Conservation (phyloP, 805 yeast genomes). For the Ogataea angusta region DNA sequence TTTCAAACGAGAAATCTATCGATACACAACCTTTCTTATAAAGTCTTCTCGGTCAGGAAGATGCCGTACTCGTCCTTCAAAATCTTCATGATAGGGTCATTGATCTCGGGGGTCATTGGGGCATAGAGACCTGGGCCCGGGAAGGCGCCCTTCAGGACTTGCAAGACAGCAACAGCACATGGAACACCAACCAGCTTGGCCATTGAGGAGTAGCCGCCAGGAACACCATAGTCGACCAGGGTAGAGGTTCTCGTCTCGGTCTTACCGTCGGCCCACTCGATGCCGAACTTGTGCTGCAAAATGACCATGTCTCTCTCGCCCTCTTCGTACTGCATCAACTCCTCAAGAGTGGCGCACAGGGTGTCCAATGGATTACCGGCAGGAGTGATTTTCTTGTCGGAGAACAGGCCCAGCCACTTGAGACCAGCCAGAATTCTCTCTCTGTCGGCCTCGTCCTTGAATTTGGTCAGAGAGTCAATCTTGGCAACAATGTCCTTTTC, state of each 20-base stretch:
- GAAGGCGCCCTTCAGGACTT: slow-evolving; percentile 77
- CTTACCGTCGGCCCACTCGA: slow-evolving; percentile 92
- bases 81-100: slow-evolving; percentile 86
- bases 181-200: slow-evolving; percentile 98
- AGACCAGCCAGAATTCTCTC: slow-evolving; percentile 84
- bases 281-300: slow-evolving; percentile 96
- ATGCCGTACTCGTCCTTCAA: slow-evolving; percentile 89
- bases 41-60: slow-evolving; percentile 82
- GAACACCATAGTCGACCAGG: slow-evolving; percentile 88
- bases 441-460: slow-evolving; percentile 79
- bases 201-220: slow-evolving; percentile 95
- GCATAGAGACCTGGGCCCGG: slow-evolving; percentile 83
- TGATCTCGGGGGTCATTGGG: slow-evolving; percentile 87
- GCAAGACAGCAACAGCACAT: slow-evolving; percentile 90
- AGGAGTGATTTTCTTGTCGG: slow-evolving; percentile 72
- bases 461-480: slow-evolving; percentile 73
- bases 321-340: slow-evolving; percentile 91
- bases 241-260: slow-evolving; percentile 94
- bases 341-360: slow-evolving; percentile 92
- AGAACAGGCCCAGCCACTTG: slow-evolving; percentile 91
- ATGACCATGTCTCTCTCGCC: slow-evolving; percentile 95
- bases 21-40: slow-evolving; percentile 26
- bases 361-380: slow-evolving; percentile 95
- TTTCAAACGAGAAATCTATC: slow-evolving; percentile 6
- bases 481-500: slow-evolving; percentile 73